Conservation (phyloP, 2,329 filamentous ascomycete genomes). For the Penicillium sp. region DNA sequence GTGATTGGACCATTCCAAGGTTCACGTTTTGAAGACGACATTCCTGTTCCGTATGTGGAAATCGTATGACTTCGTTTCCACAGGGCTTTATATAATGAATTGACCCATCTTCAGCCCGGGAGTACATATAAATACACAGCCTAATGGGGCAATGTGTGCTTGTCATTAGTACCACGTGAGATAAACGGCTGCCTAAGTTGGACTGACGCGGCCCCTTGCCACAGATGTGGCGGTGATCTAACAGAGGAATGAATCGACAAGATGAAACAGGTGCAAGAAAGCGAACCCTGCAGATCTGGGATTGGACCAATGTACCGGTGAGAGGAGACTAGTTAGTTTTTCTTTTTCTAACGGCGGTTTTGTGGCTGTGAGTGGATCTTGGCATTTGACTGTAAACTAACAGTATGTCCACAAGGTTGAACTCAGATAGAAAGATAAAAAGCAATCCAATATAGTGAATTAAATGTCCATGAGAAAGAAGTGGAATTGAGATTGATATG, state of each 20-base stretch:
- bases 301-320: background rate
- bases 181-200: constrained; percentile 8
- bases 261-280: constrained; percentile 4
- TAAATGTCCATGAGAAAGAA: background rate
- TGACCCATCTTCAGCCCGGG: background rate
- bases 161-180: background rate
- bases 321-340: background rate
- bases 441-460: background rate
- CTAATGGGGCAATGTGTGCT: background rate
- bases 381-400: background rate
- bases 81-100: no score
- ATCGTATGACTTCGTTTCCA: background rate
- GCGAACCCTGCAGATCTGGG: constrained; percentile 13
- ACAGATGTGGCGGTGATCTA: constrained; percentile 16
- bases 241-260: background rate
- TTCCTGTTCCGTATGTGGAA: background rate
- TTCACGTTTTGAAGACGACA: background rate
- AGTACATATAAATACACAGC: background rate
- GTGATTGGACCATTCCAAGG: background rate
- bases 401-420: background rate
- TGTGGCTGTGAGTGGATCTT: background rate
- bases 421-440: background rate
- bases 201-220: constrained; percentile 21
- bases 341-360: background rate
- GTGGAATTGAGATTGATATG: background rate